Evolutionary conservation across 345 rosid genomes (phyloP), one percentile per base, ranked within the genome.

Genomic region (Aurinia saxatilis): DNA sequence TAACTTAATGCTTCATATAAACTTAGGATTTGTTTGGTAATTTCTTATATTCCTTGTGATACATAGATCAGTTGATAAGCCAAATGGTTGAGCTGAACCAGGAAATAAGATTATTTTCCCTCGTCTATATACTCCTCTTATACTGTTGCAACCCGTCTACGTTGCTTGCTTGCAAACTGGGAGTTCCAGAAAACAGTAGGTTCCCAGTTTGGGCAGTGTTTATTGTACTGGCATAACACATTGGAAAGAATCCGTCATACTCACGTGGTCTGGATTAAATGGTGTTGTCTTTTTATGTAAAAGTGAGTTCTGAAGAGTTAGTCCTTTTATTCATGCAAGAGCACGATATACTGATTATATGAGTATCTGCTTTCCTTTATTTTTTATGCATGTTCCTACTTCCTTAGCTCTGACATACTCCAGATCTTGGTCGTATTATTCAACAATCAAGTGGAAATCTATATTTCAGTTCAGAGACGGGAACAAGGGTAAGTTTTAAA

Each of bases 241-340:
- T 50, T 87, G 86, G 95, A 89, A 85, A 73, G 99, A 93, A 84
- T 88, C 92, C 40, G 62, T 61, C 39, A 81, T 93, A 58, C 88
- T 93, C 71, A 70, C 67, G 37, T 93, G 99, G 99, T 81, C 99
- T 56, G 97, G 97, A 27, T 77, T 93, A 64, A 81, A 95, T 11
- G 99, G 99, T 62, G 99, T 86, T 69, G 96, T 93, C 97, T 60
- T 73, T 93, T 45, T 87, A 88, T 18, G 90, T 87, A 23, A 87
- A 90, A 90, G 99, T 79, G 78, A 84, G 91, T 81, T 64, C 55
- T 60, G 57, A 19, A 49, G 7, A 55, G 73, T 49, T 23, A 44
- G 13, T 66, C 48, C 1, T 42, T 67, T 52, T 29, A 7, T 16
- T 68, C 30, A 51, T 42, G 60, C 16, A 27, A 59, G 40, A 50